phyloP scores from a whole-genome alignment of 495 filamentous ascomycete genomes.

The Cryomyces minteri region DNA sequence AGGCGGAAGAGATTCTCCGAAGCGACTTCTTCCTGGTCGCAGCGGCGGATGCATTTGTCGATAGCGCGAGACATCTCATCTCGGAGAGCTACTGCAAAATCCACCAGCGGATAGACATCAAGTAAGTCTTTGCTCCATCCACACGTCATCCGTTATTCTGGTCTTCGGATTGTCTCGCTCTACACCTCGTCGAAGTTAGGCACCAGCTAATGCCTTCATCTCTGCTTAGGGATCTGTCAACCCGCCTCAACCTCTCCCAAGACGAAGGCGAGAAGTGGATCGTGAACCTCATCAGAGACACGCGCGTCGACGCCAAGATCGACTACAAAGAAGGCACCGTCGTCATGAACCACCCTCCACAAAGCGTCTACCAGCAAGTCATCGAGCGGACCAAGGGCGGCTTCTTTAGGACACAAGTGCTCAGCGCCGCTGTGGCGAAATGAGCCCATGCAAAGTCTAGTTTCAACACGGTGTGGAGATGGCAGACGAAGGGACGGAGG shows the following conservation, averaged over 20 bases:
- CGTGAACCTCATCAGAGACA: conserved; percentile 88
- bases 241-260: conserved; percentile 68
- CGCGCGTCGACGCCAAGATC: conserved; percentile 93
- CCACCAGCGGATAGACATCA: conserved; percentile 93
- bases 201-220: neutral
- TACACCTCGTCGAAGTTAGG: no score
- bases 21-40: conserved; percentile 90
- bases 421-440: conserved; percentile 19
- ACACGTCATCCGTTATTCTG: neutral
- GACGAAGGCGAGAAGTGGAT: conserved; percentile 99
- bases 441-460: no score
- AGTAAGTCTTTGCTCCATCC: conserved; percentile 27
- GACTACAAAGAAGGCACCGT: conserved; percentile 98
- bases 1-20: conserved; percentile 81
- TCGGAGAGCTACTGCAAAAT: conserved; percentile 99
- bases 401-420: conserved; percentile 50
- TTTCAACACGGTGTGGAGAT: no score
- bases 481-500: no score
- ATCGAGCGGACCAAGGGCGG: conserved; percentile 92
- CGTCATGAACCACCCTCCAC: conserved; percentile 97
- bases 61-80: conserved; percentile 85
- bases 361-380: conserved; percentile 96
- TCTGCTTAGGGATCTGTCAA: conserved; percentile 54
- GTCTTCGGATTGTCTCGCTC: neutral
- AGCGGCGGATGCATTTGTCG: conserved; percentile 76